phyloP scores from a whole-genome alignment of 2,329 filamentous ascomycete genomes.

The Aspergillus awamori region DNA sequence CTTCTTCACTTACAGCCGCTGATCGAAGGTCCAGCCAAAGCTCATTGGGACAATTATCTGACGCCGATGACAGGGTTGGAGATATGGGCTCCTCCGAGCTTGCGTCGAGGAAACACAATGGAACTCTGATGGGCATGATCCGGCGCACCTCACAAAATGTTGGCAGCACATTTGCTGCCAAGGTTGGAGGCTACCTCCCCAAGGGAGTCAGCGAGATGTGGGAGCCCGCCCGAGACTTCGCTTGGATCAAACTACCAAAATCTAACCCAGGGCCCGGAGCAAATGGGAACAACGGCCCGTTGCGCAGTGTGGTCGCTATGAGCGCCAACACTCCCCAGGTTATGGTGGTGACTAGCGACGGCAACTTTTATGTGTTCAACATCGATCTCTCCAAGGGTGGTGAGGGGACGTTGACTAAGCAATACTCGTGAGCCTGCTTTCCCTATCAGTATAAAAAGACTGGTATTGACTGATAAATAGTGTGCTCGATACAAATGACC shows the following conservation, averaged over 20 bases:
- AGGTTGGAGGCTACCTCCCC: slow-evolving; percentile 88
- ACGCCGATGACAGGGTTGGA: slow-evolving; percentile 35
- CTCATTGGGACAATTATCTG: slow-evolving; percentile 31
- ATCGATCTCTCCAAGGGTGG: slow-evolving; percentile 94
- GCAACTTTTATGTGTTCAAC: slow-evolving; percentile 91
- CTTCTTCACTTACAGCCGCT: slow-evolving; percentile 28
- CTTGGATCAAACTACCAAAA: slow-evolving; percentile 90
- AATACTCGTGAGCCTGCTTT: slow-evolving; percentile 77
- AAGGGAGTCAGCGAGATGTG: slow-evolving; percentile 96
- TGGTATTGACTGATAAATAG: slow-evolving; percentile 30
- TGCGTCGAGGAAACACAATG: slow-evolving; percentile 57
- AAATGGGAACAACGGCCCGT: slow-evolving; percentile 54
- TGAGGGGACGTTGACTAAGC: slow-evolving; percentile 86
- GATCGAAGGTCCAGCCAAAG: slow-evolving; percentile 32
- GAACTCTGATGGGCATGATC: slow-evolving; percentile 85
- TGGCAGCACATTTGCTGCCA: slow-evolving; percentile 82
- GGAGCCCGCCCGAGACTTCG: slow-evolving; percentile 93
- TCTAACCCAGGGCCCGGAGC: slow-evolving; percentile 41
- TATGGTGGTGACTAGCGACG: slow-evolving; percentile 97
- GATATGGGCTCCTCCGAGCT: slow-evolving; percentile 39
- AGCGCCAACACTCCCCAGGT: slow-evolving; percentile 92
- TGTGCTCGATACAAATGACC: slow-evolving; percentile 50
- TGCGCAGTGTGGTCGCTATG: slow-evolving; percentile 95
- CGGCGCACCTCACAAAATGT: slow-evolving; percentile 95
- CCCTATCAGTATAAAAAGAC: background rate